Conservation (phyloP, 2,329 filamentous ascomycete species). For the Stagonosporopsis cucurbitacearum region DNA sequence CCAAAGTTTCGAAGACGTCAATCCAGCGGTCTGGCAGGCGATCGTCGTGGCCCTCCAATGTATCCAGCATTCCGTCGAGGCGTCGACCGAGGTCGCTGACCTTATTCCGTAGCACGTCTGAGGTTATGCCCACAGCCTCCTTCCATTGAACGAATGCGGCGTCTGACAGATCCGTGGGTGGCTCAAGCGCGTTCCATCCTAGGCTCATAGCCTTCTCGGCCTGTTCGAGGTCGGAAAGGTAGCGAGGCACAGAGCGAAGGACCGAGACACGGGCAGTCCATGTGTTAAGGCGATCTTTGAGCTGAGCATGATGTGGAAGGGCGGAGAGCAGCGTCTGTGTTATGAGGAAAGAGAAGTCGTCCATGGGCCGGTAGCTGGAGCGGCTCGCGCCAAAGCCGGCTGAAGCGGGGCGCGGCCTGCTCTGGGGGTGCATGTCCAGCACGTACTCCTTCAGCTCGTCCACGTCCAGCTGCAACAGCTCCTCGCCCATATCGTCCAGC, state of each 20-base stretch:
- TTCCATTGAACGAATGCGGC: slow-evolving; percentile 43
- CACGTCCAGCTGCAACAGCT: slow-evolving; percentile 73
- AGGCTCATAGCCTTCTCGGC: slow-evolving; percentile 69
- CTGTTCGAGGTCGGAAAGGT: slow-evolving; percentile 69
- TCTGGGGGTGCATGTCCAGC: slow-evolving; percentile 73
- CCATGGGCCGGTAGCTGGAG: slow-evolving; percentile 71
- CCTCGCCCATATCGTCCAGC: slow-evolving; percentile 73
- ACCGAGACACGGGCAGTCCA: slow-evolving; percentile 82
- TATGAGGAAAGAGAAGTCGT: slow-evolving; percentile 87
- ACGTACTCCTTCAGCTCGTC: slow-evolving; percentile 92
- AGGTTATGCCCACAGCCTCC: slow-evolving; percentile 60
- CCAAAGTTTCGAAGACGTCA: slow-evolving; percentile 80
- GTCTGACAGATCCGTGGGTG: slow-evolving; percentile 41
- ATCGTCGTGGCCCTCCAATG: slow-evolving; percentile 82
- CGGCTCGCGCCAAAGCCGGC: slow-evolving; percentile 42
- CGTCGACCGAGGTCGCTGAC: slow-evolving; percentile 73
- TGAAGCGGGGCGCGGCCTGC: slow-evolving; percentile 54
- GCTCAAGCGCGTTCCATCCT: slow-evolving; percentile 69
- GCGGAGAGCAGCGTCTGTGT: slow-evolving; percentile 91
- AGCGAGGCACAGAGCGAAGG: slow-evolving; percentile 72
- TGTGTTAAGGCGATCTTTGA: slow-evolving; percentile 73
- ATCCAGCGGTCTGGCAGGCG: slow-evolving; percentile 87
- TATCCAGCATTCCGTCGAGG: slow-evolving; percentile 86
- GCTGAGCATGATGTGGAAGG: slow-evolving; percentile 77
- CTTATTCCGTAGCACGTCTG: slow-evolving; percentile 68